Evolutionary conservation across 805 yeast genomes (phyloP).

Genomic region (Blastobotrys muscicola): DNA sequence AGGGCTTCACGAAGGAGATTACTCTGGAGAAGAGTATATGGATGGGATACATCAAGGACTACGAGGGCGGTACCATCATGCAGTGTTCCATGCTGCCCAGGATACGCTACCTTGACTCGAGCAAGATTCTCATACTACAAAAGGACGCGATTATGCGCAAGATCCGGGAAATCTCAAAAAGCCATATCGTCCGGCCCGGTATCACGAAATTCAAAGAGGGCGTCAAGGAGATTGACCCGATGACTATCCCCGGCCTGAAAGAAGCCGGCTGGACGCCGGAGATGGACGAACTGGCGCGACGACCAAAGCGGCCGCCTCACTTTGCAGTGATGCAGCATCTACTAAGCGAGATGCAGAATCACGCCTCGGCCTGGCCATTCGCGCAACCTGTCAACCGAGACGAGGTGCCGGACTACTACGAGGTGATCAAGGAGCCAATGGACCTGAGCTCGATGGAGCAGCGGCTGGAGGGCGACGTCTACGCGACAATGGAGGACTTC

Average conservation of each 20-base stretch:
- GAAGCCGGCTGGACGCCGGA: constrained; percentile 98
- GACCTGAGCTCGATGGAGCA: constrained; percentile 92
- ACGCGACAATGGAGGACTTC: constrained; percentile 84
- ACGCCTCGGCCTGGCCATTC: constrained; percentile 98
- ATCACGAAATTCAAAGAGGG: constrained; percentile 53
- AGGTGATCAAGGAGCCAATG: constrained; percentile 96
- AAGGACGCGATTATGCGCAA: constrained; percentile 85
- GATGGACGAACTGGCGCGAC: constrained; percentile 92
- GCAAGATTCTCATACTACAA: constrained; percentile 75
- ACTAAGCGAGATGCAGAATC: constrained; percentile 80
- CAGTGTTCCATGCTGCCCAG: constrained; percentile 91
- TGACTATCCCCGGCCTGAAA: constrained; percentile 76
- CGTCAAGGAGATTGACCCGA: constrained; percentile 49
- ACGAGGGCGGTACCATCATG: constrained; percentile 98
- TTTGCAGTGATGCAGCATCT: constrained; percentile 87
- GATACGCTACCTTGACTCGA: constrained; percentile 80
- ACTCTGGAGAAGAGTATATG: constrained; percentile 76
- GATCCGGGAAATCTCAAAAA: constrained; percentile 66
- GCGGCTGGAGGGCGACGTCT: constrained; percentile 84
- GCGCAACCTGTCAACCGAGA: constrained; percentile 84
- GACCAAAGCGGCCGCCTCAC: constrained; percentile 91
- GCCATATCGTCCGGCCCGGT: constrained; percentile 78
- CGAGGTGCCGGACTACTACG: constrained; percentile 94
- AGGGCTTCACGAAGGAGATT: constrained; percentile 94
- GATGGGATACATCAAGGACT: constrained; percentile 99